Base-by-base conservation (phyloP, 2,329 filamentous ascomycete species). In the Lecanicillium sp. region DNA sequence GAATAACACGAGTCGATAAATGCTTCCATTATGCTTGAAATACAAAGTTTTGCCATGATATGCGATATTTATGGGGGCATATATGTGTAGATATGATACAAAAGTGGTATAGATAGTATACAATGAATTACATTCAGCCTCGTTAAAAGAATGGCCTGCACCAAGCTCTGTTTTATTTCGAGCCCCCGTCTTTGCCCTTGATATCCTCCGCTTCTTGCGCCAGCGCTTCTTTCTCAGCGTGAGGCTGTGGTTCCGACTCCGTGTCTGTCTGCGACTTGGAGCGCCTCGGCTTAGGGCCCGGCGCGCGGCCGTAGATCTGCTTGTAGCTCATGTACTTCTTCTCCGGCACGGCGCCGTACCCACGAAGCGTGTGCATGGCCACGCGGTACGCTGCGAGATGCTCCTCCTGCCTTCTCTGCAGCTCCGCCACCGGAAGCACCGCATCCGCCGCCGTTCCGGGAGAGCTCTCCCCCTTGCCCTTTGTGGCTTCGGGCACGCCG, bases 351-450 rank as follows among this genome's bases (percentile, higher is more conserved):
- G 57, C 52, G 2, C 19, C 20, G 7, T 56, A 51, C 5, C 62
- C 62, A n/a, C 62, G 60, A 5, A 66, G 41, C 17, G 54, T 54
- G 44, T 44, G 40, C 62, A 66, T 64, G 47, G 55, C 41, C 8
- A 41, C 47, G 36, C 57, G 51, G 42, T 62, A 63, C 3, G 52
- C 52, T 15, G 50, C 36, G 21, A 55, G 53, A 33, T 67, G 64
- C 23, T 57, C 56, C 7, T 54, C 30, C 15, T 51, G 56, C 37
- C 59, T 58, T 24, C 48, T 41, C 48, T 59, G 44, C 24, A 66
- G 51, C 4, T 56, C 55, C 19, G 58, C 44, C 12, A 48, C 21
- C 2, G 30, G 40, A 6, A 24, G 17, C 9, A 15, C 2, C 33
- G 14, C 14, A 15, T 17, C 11, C 11, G 19, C 14, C 41, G 35